These are phyloP conservation scores for Cryptococcus deneoformans DNA, from an alignment of 1,284 basidiomycete species.

Conservation along the genomic window DNA sequence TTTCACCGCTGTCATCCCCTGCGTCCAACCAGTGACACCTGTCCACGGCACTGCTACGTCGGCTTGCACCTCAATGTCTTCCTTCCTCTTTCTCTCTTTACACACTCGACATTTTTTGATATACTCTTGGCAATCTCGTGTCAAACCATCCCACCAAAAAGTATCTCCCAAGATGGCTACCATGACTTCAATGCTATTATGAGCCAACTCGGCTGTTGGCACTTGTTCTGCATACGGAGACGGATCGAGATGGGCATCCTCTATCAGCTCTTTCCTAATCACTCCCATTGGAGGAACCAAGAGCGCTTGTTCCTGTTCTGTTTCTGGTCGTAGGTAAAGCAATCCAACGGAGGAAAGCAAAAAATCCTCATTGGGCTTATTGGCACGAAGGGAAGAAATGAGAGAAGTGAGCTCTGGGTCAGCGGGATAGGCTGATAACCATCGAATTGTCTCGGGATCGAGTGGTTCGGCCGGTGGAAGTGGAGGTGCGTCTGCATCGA, in stretches of 20 bases:
- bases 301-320: conserved; percentile 17
- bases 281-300: conserved; percentile 32
- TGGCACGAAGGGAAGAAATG: conserved; percentile 19
- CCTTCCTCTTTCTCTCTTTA: conserved; percentile 5
- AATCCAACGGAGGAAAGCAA: conserved; percentile 32
- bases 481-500: conserved; percentile 6
- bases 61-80: background rate
- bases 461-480: conserved; percentile 4
- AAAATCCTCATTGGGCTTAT: conserved; percentile 28
- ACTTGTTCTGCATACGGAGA: conserved; percentile 1
- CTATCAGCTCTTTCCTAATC: conserved; percentile 26
- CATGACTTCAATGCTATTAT: conserved; percentile 21
- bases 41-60: conserved; percentile 10
- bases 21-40: conserved; percentile 17
- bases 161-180: conserved; percentile 16
- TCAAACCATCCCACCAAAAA: conserved; percentile 37
- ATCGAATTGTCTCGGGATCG: conserved; percentile 32
- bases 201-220: conserved; percentile 4
- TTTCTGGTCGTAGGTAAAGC: conserved; percentile 28
- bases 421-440: conserved; percentile 30
- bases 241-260: conserved; percentile 27
- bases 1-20: conserved; percentile 1
- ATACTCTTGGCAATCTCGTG: conserved; percentile 18
- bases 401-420: conserved; percentile 30
- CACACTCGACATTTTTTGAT: conserved; percentile 18